A percentile compares a stretch with the other conserved stretches of the same genome.
Conservation (phyloP, 345 rosid genomes). For the Brassica napus region DNA sequence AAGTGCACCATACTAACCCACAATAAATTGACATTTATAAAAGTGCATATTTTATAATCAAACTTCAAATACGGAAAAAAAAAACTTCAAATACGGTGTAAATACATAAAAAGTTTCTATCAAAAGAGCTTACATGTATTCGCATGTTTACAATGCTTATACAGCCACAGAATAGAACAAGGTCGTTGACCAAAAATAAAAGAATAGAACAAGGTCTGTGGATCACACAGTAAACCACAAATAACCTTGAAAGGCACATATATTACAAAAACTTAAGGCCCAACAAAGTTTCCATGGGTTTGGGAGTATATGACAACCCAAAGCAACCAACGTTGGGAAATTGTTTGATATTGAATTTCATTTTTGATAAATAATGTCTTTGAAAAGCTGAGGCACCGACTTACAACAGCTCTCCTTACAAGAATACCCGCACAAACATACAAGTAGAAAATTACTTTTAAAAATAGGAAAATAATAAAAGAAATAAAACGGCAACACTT, state of each 20-base stretch:
- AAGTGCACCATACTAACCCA: background rate
- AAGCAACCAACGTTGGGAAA: conserved; percentile 18
- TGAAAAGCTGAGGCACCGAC: conserved; percentile 41
- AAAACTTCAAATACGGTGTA: background rate
- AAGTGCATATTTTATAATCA: background rate
- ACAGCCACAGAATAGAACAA: background rate
- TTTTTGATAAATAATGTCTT: conserved; percentile 9
- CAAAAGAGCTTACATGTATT: background rate
- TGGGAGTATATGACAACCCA: conserved; percentile 11
- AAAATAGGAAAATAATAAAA: background rate
- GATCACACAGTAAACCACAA: background rate
- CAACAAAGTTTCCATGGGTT: conserved; percentile 20
- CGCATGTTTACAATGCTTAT: background rate
- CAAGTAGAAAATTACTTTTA: background rate
- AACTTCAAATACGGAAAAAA: no score
- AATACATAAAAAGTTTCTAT: background rate
- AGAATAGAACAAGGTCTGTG: no score
- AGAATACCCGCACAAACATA: conserved; percentile 28
- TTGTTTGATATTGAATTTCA: background rate
- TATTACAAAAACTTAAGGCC: conserved; percentile 10
- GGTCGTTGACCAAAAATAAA: background rate
- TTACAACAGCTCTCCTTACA: conserved; percentile 23
- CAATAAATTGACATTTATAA: background rate
- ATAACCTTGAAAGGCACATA: background rate
- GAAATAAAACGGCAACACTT: conserved; percentile 8